Percentiles rank a stretch among this genome's conserved stretches.
phyloP scores from a whole-genome alignment of 805 yeast species.

The Saturnispora sanitii region DNA sequence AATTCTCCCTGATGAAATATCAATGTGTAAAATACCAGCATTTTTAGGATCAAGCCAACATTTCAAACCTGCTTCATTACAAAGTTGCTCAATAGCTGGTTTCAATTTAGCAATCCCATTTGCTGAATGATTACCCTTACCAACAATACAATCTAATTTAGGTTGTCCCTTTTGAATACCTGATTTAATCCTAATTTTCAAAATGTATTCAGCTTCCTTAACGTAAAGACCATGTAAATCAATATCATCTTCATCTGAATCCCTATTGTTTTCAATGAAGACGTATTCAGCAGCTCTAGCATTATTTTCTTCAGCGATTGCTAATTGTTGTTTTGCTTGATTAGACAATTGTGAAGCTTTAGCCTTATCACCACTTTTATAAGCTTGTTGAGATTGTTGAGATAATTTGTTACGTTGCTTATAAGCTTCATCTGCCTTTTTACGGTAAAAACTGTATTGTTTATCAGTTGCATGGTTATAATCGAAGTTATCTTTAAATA shows the following conservation, averaged over 20 bases:
- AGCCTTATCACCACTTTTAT: constrained; percentile 59
- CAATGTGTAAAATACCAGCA: constrained; percentile 71
- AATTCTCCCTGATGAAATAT: constrained; percentile 40
- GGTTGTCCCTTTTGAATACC: constrained; percentile 51
- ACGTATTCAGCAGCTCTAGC: constrained; percentile 83
- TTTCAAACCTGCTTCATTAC: constrained; percentile 53
- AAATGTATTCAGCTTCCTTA: constrained; percentile 72
- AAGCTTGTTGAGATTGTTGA: constrained; percentile 68
- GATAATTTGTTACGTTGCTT: constrained; percentile 45
- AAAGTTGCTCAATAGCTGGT: constrained; percentile 79
- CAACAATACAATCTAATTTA: constrained; percentile 74
- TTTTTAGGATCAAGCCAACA: constrained; percentile 60
- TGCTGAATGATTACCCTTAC: constrained; percentile 81
- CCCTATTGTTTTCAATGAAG: constrained; percentile 79
- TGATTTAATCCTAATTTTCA: constrained; percentile 63
- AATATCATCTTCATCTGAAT: constrained; percentile 76
- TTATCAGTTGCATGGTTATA: constrained; percentile 66
- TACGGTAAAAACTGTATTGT: constrained; percentile 54
- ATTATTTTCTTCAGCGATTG: constrained; percentile 60
- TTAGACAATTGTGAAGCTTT: constrained; percentile 66
- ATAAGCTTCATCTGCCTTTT: constrained; percentile 59
- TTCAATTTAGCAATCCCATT: constrained; percentile 77
- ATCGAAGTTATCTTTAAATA: constrained; percentile 26
- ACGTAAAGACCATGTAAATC: constrained; percentile 90
- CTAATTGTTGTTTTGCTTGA: constrained; percentile 49